These are phyloP conservation scores for Calonectria fujianensis DNA, from an alignment of 2,329 filamentous ascomycete species.

Conservation along the genomic window DNA sequence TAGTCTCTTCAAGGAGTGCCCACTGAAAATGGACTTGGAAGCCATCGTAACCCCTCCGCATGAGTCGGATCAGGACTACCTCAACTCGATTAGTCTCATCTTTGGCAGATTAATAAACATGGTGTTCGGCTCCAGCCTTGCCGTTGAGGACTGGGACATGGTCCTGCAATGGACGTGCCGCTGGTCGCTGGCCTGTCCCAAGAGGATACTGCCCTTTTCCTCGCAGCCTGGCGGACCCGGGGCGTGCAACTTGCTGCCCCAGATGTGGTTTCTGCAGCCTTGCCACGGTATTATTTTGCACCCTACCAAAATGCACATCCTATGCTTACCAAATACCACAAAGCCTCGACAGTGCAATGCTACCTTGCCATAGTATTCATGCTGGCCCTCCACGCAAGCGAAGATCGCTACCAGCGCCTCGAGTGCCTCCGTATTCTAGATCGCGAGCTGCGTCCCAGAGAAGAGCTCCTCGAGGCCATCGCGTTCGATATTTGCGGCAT, in stretches of 20 bases:
- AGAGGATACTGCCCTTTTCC: slow-evolving; percentile 58
- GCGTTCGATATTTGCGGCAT: slow-evolving; percentile 65
- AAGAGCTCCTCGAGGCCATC: slow-evolving; percentile 57
- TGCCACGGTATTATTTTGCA: slow-evolving; percentile 63
- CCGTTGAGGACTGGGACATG: slow-evolving; percentile 46
- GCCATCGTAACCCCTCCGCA: slow-evolving; percentile 46
- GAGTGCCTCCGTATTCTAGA: slow-evolving; percentile 11
- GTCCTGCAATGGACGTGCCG: slow-evolving; percentile 48
- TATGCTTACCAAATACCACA: background rate
- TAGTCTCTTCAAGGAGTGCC: slow-evolving; percentile 66
- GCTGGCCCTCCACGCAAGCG: slow-evolving; percentile 49
- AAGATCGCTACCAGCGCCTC: slow-evolving; percentile 31
- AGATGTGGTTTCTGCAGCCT: slow-evolving; percentile 62
- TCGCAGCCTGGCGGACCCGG: background rate
- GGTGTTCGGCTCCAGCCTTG: slow-evolving; percentile 52
- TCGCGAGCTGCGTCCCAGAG: slow-evolving; percentile 21
- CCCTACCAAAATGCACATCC: background rate
- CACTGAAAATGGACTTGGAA: slow-evolving; percentile 63
- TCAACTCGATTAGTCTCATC: slow-evolving; percentile 65
- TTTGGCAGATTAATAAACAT: slow-evolving; percentile 66
- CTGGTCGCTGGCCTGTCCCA: slow-evolving; percentile 60
- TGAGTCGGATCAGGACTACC: slow-evolving; percentile 48
- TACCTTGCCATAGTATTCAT: slow-evolving; percentile 61
- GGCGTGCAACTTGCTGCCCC: slow-evolving; percentile 56
- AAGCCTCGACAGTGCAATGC: slow-evolving; percentile 67